These are phyloP conservation scores for Pyrenochaeta sp. DNA, from an alignment of 2,329 filamentous ascomycete species.

Conservation along the genomic window DNA sequence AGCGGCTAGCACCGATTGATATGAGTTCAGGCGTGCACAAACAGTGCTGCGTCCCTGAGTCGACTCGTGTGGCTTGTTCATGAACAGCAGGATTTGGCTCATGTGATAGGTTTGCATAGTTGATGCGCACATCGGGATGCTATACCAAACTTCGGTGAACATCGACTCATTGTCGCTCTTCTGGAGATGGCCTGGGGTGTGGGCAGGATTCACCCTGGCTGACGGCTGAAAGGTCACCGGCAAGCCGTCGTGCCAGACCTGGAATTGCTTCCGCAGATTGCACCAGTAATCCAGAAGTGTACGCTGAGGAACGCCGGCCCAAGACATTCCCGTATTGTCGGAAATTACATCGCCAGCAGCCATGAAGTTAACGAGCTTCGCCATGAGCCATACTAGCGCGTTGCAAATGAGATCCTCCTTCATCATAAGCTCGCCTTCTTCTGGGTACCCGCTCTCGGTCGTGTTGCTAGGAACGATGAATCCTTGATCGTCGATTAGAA, in stretches of 20 bases:
- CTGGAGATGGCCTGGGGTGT: slow-evolving; percentile 29
- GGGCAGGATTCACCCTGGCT: slow-evolving; percentile 56
- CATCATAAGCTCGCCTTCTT: slow-evolving; percentile 60
- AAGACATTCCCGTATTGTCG: slow-evolving; percentile 45
- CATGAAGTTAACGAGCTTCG: slow-evolving; percentile 72
- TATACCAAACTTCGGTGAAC: slow-evolving; percentile 70
- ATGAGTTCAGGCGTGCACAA: slow-evolving; percentile 63
- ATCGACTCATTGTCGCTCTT: slow-evolving; percentile 44
- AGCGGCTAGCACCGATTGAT: slow-evolving; percentile 64
- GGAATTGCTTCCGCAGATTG: slow-evolving; percentile 64
- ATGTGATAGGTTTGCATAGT: slow-evolving; percentile 74
- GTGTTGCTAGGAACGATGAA: slow-evolving; percentile 59
- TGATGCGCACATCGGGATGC: slow-evolving; percentile 69
- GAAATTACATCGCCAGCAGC: slow-evolving; percentile 63
- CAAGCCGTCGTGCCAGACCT: slow-evolving; percentile 66
- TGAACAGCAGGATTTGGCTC: slow-evolving; percentile 67
- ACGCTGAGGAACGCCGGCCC: slow-evolving; percentile 60
- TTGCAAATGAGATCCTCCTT: slow-evolving; percentile 72
- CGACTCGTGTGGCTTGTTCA: slow-evolving; percentile 67
- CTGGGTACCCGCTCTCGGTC: slow-evolving; percentile 49
- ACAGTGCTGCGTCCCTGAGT: slow-evolving; percentile 62
- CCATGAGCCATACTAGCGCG: slow-evolving; percentile 70
- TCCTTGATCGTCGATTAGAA: slow-evolving; percentile 65
- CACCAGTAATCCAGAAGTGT: slow-evolving; percentile 63
- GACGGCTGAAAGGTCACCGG: slow-evolving; percentile 68